These are phyloP conservation scores for Suhomyces anneliseae DNA, from an alignment of 1,139 yeast species.

Conservation along the genomic window DNA sequence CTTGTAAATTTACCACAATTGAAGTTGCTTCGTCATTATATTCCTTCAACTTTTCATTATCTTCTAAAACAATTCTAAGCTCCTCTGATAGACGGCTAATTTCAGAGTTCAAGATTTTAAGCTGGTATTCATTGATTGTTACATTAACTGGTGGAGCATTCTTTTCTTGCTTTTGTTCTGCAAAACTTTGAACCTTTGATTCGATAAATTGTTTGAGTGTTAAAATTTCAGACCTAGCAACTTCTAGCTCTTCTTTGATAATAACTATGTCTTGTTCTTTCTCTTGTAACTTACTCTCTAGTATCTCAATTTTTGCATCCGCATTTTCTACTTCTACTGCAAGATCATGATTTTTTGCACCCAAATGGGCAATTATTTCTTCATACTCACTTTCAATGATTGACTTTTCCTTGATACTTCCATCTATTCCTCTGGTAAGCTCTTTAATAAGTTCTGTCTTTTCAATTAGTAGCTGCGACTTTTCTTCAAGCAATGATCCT, in stretches of 20 bases:
- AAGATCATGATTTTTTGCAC: background rate
- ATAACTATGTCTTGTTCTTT: background rate
- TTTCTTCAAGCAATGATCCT: background rate
- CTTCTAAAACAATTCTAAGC: background rate
- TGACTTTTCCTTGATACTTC: background rate
- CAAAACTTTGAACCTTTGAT: background rate
- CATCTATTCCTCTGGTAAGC: background rate
- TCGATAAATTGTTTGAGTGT: background rate
- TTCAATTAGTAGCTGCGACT: background rate
- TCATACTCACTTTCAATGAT: background rate
- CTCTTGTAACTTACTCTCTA: background rate
- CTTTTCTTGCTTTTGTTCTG: background rate
- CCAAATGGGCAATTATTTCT: background rate
- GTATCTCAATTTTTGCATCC: background rate
- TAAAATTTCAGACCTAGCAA: background rate
- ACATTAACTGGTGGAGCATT: background rate
- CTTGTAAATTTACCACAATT: conserved; percentile 1
- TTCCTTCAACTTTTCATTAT: background rate
- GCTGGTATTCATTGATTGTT: background rate
- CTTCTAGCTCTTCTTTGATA: background rate
- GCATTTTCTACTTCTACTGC: background rate
- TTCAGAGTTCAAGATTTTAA: background rate
- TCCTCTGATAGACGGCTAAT: background rate
- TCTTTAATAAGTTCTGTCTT: background rate
- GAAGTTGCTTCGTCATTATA: conserved; percentile 7